phyloP scores from a whole-genome alignment of 306 rosid species.

The Citrullus mucosospermus region DNA sequence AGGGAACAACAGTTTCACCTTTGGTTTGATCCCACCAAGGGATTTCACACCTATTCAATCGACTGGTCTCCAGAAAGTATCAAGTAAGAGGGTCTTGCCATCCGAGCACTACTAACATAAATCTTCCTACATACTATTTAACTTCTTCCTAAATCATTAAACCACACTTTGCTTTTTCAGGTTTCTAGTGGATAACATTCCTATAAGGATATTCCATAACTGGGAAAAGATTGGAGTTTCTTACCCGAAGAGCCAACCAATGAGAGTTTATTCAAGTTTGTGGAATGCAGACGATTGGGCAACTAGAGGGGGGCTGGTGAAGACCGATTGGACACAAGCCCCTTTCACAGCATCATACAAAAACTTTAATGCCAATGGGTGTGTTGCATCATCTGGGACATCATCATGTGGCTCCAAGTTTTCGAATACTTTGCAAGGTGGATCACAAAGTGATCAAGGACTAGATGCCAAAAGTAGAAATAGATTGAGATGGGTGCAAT shows the following conservation, averaged over 20 bases:
- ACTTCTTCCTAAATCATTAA: background rate
- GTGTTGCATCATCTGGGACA: constrained; percentile 9
- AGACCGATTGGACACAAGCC: constrained; percentile 37
- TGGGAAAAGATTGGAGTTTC: constrained; percentile 20
- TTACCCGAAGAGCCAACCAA: constrained; percentile 25
- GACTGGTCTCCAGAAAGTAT: constrained; percentile 26
- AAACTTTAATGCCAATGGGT: constrained; percentile 25
- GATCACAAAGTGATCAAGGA: constrained; percentile 16
- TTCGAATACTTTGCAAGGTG: background rate
- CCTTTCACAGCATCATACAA: constrained; percentile 36
- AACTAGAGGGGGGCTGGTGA: constrained; percentile 31
- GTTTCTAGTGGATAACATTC: constrained; percentile 25
- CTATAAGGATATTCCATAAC: constrained; percentile 27
- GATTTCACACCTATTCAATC: constrained; percentile 32
- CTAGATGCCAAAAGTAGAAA: constrained; percentile 27
- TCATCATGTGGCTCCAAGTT: constrained; percentile 5
- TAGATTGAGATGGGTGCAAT: constrained; percentile 34
- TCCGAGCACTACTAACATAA: background rate
- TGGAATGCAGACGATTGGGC: constrained; percentile 50
- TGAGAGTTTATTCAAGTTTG: constrained; percentile 29
- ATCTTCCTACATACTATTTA: background rate
- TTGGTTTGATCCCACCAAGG: constrained; percentile 38
- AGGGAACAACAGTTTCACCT: constrained; percentile 31
- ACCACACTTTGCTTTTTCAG: background rate
- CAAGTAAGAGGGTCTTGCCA: constrained; percentile 18